Conservation (phyloP, 2,329 filamentous ascomycete species). For the Madurella fahalii region DNA sequence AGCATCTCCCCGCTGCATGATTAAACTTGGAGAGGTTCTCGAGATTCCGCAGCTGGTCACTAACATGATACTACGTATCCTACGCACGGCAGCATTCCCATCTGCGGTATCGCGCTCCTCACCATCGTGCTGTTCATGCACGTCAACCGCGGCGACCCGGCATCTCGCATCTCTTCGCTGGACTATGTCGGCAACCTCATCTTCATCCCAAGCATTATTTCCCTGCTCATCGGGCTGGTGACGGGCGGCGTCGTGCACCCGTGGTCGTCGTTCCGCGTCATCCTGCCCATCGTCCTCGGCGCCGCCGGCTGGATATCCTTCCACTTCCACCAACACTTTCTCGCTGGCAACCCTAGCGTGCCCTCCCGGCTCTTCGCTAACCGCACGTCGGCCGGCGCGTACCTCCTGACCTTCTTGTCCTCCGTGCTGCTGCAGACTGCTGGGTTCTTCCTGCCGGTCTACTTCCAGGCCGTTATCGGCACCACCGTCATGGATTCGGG, state of each 20-base stretch:
- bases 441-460: slow-evolving; percentile 20
- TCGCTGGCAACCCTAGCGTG: slow-evolving; percentile 19
- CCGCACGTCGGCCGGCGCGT: slow-evolving; percentile 12
- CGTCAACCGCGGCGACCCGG: slow-evolving; percentile 29
- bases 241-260: slow-evolving; percentile 33
- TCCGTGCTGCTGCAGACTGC: not conserved
- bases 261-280: slow-evolving; percentile 37
- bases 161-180: slow-evolving; percentile 21
- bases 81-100: slow-evolving; percentile 6
- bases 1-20: no score
- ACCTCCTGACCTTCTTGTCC: slow-evolving; percentile 12
- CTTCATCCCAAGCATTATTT: slow-evolving; percentile 35
- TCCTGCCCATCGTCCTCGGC: slow-evolving; percentile 39
- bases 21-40: no score
- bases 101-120: slow-evolving; percentile 28
- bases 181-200: slow-evolving; percentile 33
- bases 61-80: not conserved
- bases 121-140: slow-evolving; percentile 37
- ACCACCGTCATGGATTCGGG: slow-evolving; percentile 33
- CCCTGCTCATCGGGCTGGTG: slow-evolving; percentile 35
- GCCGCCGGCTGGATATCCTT: slow-evolving; percentile 11
- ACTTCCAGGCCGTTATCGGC: slow-evolving; percentile 14
- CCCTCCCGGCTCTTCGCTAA: slow-evolving; percentile 20
- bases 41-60: no score
- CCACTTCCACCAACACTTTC: slow-evolving; percentile 4